Base-by-base conservation (phyloP, 805 yeast genomes). In the Candida jianshihensis region DNA sequence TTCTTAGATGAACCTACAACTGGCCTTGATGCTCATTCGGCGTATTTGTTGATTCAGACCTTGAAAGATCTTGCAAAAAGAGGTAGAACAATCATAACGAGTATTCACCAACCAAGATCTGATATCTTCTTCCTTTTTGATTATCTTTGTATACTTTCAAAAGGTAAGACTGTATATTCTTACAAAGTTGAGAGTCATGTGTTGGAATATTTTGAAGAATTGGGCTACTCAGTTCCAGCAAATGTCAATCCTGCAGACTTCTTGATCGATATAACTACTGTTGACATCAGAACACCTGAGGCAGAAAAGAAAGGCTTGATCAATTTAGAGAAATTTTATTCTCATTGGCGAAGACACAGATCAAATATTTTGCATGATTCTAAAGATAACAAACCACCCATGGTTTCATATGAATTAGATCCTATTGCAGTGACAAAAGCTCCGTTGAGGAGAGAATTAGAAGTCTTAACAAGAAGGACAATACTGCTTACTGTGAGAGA, bases 1-100 rank as follows among this genome's bases (percentile, higher is more conserved):
- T 85, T 85, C 48, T 57, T 86, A 29, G 96, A 86, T 55, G 96
- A 85, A 47, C 95, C 95, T 11, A 86, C 95, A 1, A 85, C 95
- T 0, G 95, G 96, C 1, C 60, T 86, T 18, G 96, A 86, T 57
- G 81, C 95, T 7, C 75, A 76, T 42, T 78, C 88, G 13, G 92
- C 95, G 0, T 73, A 66, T 46, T 59, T 81, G 37, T 64, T 86
- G 26, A 71, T 86, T 15, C 66, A 70, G 36, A 75, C 87, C 0
- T 63, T 87, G 42, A 73, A 75, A 42, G 70, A 72, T 39, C 61
- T 81, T 22, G 77, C 89, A 0, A 53, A 53, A 30, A 57, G 60
- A 24, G 89, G 90, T 0, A 72, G 88, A 41, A 82, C 94, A 0
- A 69, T 86, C 29, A 68, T 87, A 5, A 65, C 84, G 55, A 79